phyloP scores from a whole-genome alignment of 257 asterid genomes.

The Osmanthus fragrans region DNA sequence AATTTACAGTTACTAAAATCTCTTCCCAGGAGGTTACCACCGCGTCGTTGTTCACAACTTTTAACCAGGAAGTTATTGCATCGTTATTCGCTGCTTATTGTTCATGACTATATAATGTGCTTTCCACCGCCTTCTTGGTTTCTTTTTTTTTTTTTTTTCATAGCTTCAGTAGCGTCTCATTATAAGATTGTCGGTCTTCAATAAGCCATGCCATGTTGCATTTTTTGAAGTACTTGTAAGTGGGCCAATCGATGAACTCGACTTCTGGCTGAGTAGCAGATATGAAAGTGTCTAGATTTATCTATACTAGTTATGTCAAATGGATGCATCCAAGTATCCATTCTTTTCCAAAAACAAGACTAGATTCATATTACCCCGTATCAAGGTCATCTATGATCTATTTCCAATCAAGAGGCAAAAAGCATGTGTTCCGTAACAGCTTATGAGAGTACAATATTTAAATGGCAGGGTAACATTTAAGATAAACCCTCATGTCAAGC shows the following conservation, averaged over 20 bases:
- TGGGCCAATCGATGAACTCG: neutral
- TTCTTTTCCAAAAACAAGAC: conserved; percentile 9
- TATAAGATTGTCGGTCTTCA: neutral
- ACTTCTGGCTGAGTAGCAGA: neutral
- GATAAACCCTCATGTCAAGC: neutral
- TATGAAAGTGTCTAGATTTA: neutral
- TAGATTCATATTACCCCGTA: neutral
- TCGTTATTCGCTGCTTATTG: neutral
- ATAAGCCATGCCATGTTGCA: neutral
- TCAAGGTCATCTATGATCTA: neutral
- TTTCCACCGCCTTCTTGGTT: neutral
- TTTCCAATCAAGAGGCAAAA: neutral
- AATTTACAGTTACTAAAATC: conserved; percentile 1
- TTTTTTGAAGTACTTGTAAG: neutral
- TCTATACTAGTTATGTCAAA: neutral
- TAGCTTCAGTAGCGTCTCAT: neutral
- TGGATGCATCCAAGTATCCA: conserved; percentile 8
- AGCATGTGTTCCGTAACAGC: neutral
- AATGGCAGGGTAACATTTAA: conserved; percentile 6
- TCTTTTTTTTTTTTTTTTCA: neutral
- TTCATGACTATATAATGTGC: neutral
- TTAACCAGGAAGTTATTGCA: neutral
- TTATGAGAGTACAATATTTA: neutral
- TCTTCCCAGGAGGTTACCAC: neutral
- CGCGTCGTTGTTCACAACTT: neutral